Evolutionary conservation across 164 flowering plant species (phyloP), one percentile per base, ranked within the genome.

Genomic region (Tetracentron sinense): DNA sequence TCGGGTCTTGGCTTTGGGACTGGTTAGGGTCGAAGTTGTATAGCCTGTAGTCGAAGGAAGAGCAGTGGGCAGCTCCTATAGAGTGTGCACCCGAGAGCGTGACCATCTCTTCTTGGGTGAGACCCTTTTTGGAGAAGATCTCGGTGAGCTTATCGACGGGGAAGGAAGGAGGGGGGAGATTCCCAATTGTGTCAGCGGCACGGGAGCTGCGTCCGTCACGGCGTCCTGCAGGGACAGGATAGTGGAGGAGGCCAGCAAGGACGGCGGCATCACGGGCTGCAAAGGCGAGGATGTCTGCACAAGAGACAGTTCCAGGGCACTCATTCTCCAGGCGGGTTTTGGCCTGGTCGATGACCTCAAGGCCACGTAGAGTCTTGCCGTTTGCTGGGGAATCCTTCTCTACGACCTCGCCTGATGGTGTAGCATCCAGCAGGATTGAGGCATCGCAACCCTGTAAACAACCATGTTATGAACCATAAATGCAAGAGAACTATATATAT

Each of bases 361-460:
- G 17, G 10, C 74, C 77, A 6, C 65, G 47, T 38, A 70, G 52
- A 4, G 62, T n/a, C 6, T 31, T 25, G 19, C 1, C 42, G 15
- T 76, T 76, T 49, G 59, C 62, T 4, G 59, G 22, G 48, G 77
- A n/a, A 3, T 25, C 17, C 54, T 46, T 68, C 72, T 75, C 78
- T n/a, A 62, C 68, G 7, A 20, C 22, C 21, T 65, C 68, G 2
- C 65, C 66, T 0, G 71, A 60, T 15, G 75, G 72, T 3, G 72
- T 63, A 4, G 27, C 17, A 20, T 76, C 74, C 44, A 76, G 23
- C 62, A 76, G 66, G 25, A 76, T 21, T 15, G 79, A 76, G 6
- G 77, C 77, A 54, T 76, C 76, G 33, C 79, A 76, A 16, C 79
- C 79, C 79, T 76, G 76, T 62, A n/a, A n/a, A n/a, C n/a, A n/a